Base-by-base conservation (phyloP, 2,329 filamentous ascomycete genomes). In the Monilinia fructicola region DNA sequence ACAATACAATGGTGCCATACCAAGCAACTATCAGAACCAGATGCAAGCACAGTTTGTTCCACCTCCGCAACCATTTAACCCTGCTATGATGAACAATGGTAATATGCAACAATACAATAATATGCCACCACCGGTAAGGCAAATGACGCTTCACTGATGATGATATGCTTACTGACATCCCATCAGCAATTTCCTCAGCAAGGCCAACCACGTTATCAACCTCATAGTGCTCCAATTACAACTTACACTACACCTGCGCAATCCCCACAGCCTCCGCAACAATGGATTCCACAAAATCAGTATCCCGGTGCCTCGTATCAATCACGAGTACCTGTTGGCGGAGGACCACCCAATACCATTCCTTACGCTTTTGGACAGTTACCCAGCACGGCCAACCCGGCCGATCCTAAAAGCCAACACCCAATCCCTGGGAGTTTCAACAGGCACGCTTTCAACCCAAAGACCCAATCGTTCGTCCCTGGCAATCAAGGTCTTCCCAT, bases 401-500 rank as follows among this genome's bases (percentile, higher is more conserved):
- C 90, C 69, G 90, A 90, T 73, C 86, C 88, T 11, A 88, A 90
- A 77, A 86, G 85, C 67, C 90, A 93, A 75, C 92, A 97, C 76
- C 91, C 92, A 7, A 87, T 96, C 66, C 91, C 92, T 18, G 92
- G 92, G 46, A 95, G 90, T 78, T 96, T 87, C 76, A 92, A 90
- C 75, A 85, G 93, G 67, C 91, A 92, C 73, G 87, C 90, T 16
- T 97, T 98, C 80, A 97, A 97, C 75, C 94, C 93, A 0, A 93
- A 96, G 79, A 97, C 91, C 21, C 91, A 96, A 75, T 91, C 93
- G 0, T 97, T 98, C 77, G 86, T 97, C 31, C 94, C 94, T 1
- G 83, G 82, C 62, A 81, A 85, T 68, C 81, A 78, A 69, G 79
- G 81, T 76, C 78, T 80, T 40, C 79, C 82, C 4, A 80, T 82